phyloP scores from a whole-genome alignment of 306 rosid species.

The Oxytropis ochrocephala region DNA sequence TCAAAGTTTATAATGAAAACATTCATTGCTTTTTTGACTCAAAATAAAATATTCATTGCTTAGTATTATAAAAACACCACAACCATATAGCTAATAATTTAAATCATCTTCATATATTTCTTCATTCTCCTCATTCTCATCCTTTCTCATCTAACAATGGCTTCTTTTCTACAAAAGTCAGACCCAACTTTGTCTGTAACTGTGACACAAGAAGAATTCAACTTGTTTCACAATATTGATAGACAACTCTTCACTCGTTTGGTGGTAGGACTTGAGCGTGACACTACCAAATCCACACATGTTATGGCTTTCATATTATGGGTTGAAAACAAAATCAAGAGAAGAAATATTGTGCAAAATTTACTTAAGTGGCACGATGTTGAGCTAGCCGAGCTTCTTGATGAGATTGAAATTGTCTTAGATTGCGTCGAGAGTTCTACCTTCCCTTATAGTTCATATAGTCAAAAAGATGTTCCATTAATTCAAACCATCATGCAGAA shows the following conservation, averaged over 20 bases:
- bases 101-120: too few species aligned
- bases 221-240: conserved; percentile 48
- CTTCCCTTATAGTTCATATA: neutral
- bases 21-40: too few species aligned
- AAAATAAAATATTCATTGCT: neutral
- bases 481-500: conserved; percentile 21
- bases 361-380: neutral
- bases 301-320: conserved; percentile 63
- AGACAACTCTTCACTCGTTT: conserved; percentile 42
- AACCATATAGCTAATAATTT: neutral
- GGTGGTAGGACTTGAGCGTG: conserved; percentile 31
- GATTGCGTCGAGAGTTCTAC: conserved; percentile 29
- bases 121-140: too few species aligned
- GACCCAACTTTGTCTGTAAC: neutral
- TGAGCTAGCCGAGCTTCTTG: conserved; percentile 21
- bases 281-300: conserved; percentile 27
- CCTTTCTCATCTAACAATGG: neutral
- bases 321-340: conserved; percentile 31
- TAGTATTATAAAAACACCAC: neutral
- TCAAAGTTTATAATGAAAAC: neutral
- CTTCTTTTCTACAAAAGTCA: neutral
- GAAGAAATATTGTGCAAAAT: neutral
- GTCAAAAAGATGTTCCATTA: conserved; percentile 20
- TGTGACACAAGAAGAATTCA: conserved; percentile 42
- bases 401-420: conserved; percentile 35